Conservation (phyloP, 768 basidiomycete species). For the Paxillus rubicundulus region DNA sequence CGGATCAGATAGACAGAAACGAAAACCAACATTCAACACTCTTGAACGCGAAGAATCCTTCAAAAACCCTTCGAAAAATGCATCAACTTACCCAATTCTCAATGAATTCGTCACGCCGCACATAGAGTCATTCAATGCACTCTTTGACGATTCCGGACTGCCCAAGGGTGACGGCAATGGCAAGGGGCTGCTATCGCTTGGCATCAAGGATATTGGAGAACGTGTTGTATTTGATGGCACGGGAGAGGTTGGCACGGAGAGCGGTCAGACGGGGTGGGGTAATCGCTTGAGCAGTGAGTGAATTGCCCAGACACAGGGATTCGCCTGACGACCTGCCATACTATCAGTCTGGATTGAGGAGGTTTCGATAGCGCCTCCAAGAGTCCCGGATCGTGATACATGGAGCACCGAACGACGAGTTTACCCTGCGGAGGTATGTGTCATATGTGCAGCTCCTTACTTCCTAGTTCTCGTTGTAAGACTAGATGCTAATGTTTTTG, state of each 20-base stretch:
- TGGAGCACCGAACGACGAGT: constrained; percentile 70
- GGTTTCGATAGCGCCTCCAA: constrained; percentile 78
- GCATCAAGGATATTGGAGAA: constrained; percentile 79
- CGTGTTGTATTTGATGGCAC: constrained; percentile 91
- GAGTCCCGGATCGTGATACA: constrained; percentile 82
- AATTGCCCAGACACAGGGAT: constrained; percentile 4
- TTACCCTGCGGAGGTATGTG: constrained; percentile 82
- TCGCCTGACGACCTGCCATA: constrained; percentile 4
- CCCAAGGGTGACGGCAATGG: constrained; percentile 73
- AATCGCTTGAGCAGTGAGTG: constrained; percentile 82
- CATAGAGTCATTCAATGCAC: constrained; percentile 93
- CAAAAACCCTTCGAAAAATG: constrained; percentile 65
- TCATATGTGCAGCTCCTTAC: background rate
- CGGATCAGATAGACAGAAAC: constrained; percentile 37
- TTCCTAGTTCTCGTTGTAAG: background rate
- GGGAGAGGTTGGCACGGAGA: constrained; percentile 49
- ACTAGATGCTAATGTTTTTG: no score
- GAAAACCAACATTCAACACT: constrained; percentile 71
- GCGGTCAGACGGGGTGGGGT: constrained; percentile 62
- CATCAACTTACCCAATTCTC: constrained; percentile 72
- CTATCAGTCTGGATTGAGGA: constrained; percentile 87
- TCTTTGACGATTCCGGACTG: constrained; percentile 91
- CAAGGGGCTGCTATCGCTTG: constrained; percentile 73
- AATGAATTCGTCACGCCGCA: constrained; percentile 94
- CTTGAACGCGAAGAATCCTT: constrained; percentile 77